phyloP scores from a whole-genome alignment of 805 yeast species.

The Nakazawaea siamensis region DNA sequence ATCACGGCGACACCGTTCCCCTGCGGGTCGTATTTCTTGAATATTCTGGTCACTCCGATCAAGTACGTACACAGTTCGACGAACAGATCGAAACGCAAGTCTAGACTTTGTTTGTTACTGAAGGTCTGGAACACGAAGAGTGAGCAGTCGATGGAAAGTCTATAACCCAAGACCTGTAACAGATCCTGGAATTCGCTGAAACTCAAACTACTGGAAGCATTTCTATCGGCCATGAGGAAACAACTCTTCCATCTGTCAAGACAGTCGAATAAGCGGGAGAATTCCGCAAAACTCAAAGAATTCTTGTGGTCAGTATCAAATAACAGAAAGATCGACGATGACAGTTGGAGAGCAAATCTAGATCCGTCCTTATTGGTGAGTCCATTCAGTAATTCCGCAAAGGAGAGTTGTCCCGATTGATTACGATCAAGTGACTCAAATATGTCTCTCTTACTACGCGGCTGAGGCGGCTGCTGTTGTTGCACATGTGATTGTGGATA shows the following conservation, averaged over 20 bases:
- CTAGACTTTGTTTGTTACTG: conserved; percentile 2
- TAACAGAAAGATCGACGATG: conserved; percentile 5
- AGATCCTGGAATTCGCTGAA: conserved; percentile 13
- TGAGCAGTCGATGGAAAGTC: conserved; percentile 13
- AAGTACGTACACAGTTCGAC: conserved; percentile 75
- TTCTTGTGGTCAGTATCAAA: conserved; percentile 5
- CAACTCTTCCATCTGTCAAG: conserved; percentile 8
- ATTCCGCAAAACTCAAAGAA: conserved; percentile 5
- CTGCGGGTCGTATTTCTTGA: conserved; percentile 69
- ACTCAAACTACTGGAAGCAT: conserved; percentile 3
- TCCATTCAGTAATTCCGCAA: conserved; percentile 3
- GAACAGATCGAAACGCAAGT: conserved; percentile 68
- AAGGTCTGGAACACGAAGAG: conserved; percentile 9
- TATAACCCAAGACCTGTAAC: conserved; percentile 12
- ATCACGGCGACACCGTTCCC: conserved; percentile 66
- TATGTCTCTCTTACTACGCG: conserved; percentile 3
- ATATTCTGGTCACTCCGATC: conserved; percentile 67
- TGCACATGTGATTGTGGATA: neutral
- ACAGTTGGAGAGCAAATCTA: conserved; percentile 1
- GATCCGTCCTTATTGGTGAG: conserved; percentile 5
- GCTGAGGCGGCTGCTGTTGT: conserved; percentile 2
- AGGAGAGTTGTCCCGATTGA: conserved; percentile 1
- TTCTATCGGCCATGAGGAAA: conserved; percentile 7
- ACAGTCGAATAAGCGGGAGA: conserved; percentile 8
- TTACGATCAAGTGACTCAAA: conserved; percentile 6